Base-by-base conservation (phyloP, 2,329 filamentous ascomycete genomes). In the Penicillium sp. region DNA sequence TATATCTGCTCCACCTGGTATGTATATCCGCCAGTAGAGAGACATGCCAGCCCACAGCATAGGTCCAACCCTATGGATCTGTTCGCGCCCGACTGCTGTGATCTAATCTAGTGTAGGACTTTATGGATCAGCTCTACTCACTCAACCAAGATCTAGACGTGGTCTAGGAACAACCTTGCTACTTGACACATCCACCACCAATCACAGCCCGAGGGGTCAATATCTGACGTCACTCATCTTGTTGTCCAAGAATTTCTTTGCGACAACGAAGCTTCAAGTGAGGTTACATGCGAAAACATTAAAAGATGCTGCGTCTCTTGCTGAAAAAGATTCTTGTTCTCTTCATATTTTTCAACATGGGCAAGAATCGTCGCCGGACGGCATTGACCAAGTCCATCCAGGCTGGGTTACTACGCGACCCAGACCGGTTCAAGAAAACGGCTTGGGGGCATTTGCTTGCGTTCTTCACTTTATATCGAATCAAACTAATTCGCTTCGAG, bases 391-490 rank as follows among this genome's bases (percentile, higher is more conserved):
- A 69, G 33, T 74, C 73, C 5, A 73, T 75, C 24, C 70, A 73
- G 44, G 59, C 61, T 4, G 73, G 70, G 3, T 50, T 75, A 6
- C 59, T 69, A 24, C 68, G 66, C 27, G 68, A 75, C 31, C 70
- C 70, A 6, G 60, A 66, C 6, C n/a, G 56, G 6, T 69, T 66
- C 35, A 68, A 63, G 40, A 69, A 67, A 43, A 67, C 65, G 59
- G 66, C 78, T 0, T 70, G 85, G 19, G 73, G 75, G 22, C 77
- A 78, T 43, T 73, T 85, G 43, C 63, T 84, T 24, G 73, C 80
- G 19, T 83, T 87, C 64, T 87, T 87, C 70, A 78, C 79, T 0
- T 63, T 86, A 3, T 83, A 82, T 69, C 75, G 79, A 52, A 76
- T 86, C 4, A 71, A 75, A 1, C 78, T 86, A 1, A 67, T 78